Conservation (phyloP, 2,329 filamentous ascomycete genomes). For the Fusarium proliferatum region DNA sequence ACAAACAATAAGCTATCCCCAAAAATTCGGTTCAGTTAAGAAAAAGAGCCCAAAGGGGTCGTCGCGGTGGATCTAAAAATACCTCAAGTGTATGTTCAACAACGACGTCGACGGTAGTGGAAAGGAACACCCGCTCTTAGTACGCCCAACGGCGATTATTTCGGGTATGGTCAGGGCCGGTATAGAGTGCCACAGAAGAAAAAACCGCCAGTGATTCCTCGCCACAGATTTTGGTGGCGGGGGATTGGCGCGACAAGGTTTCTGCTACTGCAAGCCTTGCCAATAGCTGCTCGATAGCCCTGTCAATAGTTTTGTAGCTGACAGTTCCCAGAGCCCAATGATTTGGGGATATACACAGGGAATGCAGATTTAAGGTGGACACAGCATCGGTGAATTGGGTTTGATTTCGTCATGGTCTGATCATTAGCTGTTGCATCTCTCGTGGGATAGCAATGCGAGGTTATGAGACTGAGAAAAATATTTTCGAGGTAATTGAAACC, state of each 20-base stretch:
- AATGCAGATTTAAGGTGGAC: background rate
- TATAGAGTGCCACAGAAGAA: background rate
- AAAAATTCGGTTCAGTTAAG: accelerated
- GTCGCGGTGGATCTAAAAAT: background rate
- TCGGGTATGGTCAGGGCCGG: background rate
- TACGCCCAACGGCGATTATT: background rate
- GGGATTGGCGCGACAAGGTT: background rate
- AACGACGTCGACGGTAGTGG: background rate
- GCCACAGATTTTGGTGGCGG: background rate
- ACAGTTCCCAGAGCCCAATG: background rate
- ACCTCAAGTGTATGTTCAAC: background rate
- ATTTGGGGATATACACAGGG: background rate
- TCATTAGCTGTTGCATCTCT: background rate
- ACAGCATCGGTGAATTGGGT: background rate
- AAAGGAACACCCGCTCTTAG: background rate
- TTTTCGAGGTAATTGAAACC: background rate
- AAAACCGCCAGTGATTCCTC: background rate
- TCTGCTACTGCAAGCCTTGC: background rate
- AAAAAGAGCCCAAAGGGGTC: too few species aligned
- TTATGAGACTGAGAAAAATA: background rate
- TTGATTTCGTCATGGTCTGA: background rate
- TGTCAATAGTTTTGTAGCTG: background rate
- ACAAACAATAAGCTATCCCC: background rate
- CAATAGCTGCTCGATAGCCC: background rate
- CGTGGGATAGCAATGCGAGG: background rate